Evolutionary conservation across 2,329 filamentous ascomycete genomes (phyloP).

Genomic region (Leptosphaerulina australis): DNA sequence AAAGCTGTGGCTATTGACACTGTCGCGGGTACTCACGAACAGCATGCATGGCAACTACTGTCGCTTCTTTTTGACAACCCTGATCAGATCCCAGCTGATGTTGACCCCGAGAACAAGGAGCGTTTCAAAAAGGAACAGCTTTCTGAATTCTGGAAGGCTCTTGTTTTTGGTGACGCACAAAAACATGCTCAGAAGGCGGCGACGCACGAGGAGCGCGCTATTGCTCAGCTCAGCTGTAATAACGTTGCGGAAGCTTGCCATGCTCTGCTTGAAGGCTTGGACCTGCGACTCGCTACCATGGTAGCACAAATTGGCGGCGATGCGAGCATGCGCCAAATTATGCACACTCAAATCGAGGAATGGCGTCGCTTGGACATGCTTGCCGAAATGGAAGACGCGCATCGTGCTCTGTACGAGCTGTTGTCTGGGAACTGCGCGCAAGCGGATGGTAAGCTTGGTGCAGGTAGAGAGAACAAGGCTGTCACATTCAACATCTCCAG

Average conservation of each 20-base stretch:
- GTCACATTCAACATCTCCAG: conserved; percentile 81
- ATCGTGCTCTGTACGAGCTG: conserved; percentile 88
- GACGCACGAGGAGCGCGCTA: conserved; percentile 79
- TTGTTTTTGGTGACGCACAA: conserved; percentile 50
- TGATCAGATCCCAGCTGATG: conserved; percentile 42
- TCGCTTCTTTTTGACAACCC: conserved; percentile 81
- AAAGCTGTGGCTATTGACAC: conserved; percentile 49
- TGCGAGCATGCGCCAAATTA: conserved; percentile 69
- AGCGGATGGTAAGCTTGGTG: conserved; percentile 76
- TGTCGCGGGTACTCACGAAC: conserved; percentile 62
- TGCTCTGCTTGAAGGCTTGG: conserved; percentile 72
- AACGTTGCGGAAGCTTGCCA: conserved; percentile 83
- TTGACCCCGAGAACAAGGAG: conserved; percentile 52
- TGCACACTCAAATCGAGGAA: conserved; percentile 78
- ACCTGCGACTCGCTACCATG: conserved; percentile 84
- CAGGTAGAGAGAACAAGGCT: conserved; percentile 77
- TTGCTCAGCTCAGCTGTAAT: conserved; percentile 79
- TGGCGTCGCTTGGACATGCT: conserved; percentile 85
- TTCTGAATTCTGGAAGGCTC: conserved; percentile 66
- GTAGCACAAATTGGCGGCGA: conserved; percentile 84
- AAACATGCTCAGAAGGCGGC: conserved; percentile 61
- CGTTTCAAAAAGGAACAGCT: conserved; percentile 64
- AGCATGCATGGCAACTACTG: conserved; percentile 81
- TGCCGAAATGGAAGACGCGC: conserved; percentile 82
- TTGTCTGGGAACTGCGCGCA: conserved; percentile 85